Percentiles rank a stretch among this genome's conserved stretches.
These are phyloP conservation scores for Telopea speciosissima DNA, from an alignment of 177 flowering plant genomes.

Conservation along the genomic window DNA sequence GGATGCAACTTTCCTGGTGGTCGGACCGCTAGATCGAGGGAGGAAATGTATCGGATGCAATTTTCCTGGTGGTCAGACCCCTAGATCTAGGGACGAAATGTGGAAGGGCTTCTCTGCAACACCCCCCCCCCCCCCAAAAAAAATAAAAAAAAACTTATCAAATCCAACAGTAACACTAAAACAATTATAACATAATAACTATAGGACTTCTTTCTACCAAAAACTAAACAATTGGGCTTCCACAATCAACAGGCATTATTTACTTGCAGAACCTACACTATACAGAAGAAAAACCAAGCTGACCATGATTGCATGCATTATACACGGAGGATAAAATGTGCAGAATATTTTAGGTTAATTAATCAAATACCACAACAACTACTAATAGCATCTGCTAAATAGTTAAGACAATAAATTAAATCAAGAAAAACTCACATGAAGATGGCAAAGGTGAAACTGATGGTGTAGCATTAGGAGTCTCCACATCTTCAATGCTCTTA, in stretches of 20 bases:
- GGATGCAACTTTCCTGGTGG: no score
- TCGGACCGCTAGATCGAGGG: no score
- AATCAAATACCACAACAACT: background rate
- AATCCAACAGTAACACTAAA: no score
- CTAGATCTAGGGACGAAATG: background rate
- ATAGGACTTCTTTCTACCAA: background rate
- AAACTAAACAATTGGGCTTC: background rate
- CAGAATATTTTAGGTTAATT: background rate
- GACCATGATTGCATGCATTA: background rate
- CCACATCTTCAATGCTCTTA: conserved; percentile 19
- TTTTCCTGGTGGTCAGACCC: background rate
- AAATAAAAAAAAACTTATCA: no score
- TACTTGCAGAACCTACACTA: background rate
- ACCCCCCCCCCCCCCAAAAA: no score
- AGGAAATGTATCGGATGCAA: background rate
- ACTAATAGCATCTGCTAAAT: conserved; percentile 1
- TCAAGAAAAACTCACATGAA: conserved; percentile 46
- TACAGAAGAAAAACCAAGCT: background rate
- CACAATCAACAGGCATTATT: no score
- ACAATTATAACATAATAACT: no score
- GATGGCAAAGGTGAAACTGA: conserved; percentile 35
- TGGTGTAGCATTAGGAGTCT: conserved; percentile 26
- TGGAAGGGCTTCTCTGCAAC: background rate
- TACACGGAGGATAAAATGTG: no score
- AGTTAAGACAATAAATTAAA: background rate